phyloP scores from a whole-genome alignment of 1,139 yeast species.

The Yamadazyma dendronema region DNA sequence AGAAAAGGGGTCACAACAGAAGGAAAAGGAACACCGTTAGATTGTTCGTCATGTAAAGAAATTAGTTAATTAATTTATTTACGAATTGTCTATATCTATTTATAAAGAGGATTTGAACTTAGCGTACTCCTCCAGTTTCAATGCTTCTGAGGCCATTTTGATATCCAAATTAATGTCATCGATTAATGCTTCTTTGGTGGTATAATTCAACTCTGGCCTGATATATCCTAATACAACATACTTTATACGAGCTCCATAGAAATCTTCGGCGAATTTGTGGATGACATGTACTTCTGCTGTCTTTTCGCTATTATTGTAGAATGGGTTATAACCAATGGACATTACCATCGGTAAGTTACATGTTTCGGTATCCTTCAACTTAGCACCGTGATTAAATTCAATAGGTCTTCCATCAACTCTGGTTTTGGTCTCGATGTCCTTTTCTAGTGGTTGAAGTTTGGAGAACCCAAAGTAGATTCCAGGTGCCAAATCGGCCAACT shows the following conservation, averaged over 20 bases:
- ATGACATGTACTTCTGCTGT: conserved; percentile 88
- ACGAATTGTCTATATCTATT: too few relatives aligned
- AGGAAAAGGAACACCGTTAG: too few relatives aligned
- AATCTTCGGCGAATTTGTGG: conserved; percentile 62
- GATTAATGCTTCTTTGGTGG: conserved; percentile 82
- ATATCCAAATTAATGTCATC: conserved; percentile 84
- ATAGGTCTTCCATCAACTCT: conserved; percentile 47
- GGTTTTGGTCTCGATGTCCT: conserved; percentile 17
- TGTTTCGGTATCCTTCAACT: conserved; percentile 39
- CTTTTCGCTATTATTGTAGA: conserved; percentile 71
- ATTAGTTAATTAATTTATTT: too few relatives aligned
- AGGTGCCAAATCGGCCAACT: conserved; percentile 51
- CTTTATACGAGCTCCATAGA: conserved; percentile 79
- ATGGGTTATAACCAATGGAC: conserved; percentile 97
- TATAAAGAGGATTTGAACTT: neutral
- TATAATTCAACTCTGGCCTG: conserved; percentile 86
- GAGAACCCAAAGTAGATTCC: conserved; percentile 95
- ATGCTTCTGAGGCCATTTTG: conserved; percentile 54
- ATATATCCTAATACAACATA: conserved; percentile 81
- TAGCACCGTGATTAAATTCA: conserved; percentile 60
- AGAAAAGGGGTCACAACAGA: too few relatives aligned
- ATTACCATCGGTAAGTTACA: conserved; percentile 79
- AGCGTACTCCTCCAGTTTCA: conserved; percentile 26
- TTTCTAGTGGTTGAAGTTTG: conserved; percentile 29
- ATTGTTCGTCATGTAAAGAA: too few relatives aligned